Conservation (phyloP, 805 yeast genomes). For the Teunomyces gatunensis region DNA sequence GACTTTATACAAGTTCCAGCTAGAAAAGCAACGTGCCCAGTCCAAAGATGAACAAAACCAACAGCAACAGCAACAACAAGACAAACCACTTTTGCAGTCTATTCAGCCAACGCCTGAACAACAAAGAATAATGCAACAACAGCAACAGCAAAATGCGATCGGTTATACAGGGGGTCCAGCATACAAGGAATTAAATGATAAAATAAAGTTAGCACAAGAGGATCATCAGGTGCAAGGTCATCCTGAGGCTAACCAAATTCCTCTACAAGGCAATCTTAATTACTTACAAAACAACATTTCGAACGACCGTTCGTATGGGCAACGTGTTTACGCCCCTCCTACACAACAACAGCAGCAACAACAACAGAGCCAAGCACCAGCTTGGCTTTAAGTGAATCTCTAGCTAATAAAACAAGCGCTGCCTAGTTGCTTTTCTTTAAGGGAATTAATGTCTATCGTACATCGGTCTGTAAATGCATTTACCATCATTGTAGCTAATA, state of each 20-base stretch:
- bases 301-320: constrained; percentile 2
- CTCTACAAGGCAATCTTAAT: background rate
- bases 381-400: constrained; percentile 6
- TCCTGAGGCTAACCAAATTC: background rate
- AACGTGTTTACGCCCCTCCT: constrained; percentile 2
- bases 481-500: background rate
- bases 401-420: background rate
- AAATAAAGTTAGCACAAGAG: background rate
- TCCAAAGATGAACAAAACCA: constrained; percentile 30
- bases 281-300: background rate
- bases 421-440: background rate
- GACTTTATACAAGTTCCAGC: constrained; percentile 81
- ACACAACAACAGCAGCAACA: constrained; percentile 10
- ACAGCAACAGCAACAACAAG: constrained; percentile 11
- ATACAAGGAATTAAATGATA: constrained; percentile 2
- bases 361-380: constrained; percentile 11
- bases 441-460: background rate
- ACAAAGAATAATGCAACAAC: constrained; percentile 3
- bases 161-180: background rate
- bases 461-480: background rate
- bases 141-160: background rate
- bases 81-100: constrained; percentile 7
- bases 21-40: constrained; percentile 53
- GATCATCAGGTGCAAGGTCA: background rate
- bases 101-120: constrained; percentile 3